phyloP scores from a whole-genome alignment of 2,329 filamentous ascomycete species.

The Cladophialophora exuberans region DNA sequence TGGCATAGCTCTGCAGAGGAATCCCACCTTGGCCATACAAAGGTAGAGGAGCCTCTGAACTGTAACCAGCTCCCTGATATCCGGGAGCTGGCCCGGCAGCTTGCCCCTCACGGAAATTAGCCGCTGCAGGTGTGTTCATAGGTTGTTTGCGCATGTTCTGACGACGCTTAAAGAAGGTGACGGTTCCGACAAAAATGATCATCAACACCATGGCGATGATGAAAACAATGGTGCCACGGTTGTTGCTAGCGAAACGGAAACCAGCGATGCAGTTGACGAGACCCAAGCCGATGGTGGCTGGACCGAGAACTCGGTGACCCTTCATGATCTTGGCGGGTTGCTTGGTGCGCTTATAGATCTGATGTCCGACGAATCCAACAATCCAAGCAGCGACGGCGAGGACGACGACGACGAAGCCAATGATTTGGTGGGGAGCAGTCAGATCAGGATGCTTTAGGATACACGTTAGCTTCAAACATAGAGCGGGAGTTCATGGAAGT shows the following conservation, averaged over 20 bases:
- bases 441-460: constrained; percentile 56
- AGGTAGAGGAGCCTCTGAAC: constrained; percentile 14
- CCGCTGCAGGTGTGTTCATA: constrained; percentile 31
- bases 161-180: constrained; percentile 39
- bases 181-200: constrained; percentile 42
- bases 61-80: constrained; percentile 7
- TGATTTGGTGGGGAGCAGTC: constrained; percentile 59
- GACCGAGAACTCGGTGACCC: constrained; percentile 62
- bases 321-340: constrained; percentile 53
- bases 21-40: constrained; percentile 25
- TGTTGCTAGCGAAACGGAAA: constrained; percentile 58
- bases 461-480: constrained; percentile 14
- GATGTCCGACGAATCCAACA: constrained; percentile 61
- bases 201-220: constrained; percentile 52
- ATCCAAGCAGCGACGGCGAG: constrained; percentile 58
- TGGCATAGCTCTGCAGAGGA: constrained; percentile 24
- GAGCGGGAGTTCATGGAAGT: neutral
- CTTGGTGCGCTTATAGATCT: constrained; percentile 55
- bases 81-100: too few relatives aligned
- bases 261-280: constrained; percentile 63
- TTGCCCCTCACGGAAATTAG: constrained; percentile 34
- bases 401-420: constrained; percentile 60
- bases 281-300: constrained; percentile 57
- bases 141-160: constrained; percentile 36
- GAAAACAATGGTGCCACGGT: constrained; percentile 53